phyloP scores from a whole-genome alignment of 208 protist species.

The Wallacemonas collosoma region DNA sequence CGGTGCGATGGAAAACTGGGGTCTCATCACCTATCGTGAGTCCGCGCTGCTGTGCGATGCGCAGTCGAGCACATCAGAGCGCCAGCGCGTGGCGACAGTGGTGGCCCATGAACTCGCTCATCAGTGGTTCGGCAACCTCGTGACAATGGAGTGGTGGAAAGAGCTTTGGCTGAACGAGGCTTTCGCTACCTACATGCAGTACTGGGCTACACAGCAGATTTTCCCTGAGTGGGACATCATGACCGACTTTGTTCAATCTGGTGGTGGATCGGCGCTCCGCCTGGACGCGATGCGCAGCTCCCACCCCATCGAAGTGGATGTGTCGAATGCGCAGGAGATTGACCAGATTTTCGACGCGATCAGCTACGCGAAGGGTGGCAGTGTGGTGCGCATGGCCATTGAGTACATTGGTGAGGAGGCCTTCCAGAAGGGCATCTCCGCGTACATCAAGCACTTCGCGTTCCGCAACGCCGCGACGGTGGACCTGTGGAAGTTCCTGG shows the following conservation, averaged over 20 bases:
- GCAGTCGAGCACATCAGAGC: slow-evolving; percentile 43
- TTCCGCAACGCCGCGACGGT: slow-evolving; percentile 75
- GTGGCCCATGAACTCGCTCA: slow-evolving; percentile 95
- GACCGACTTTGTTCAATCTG: slow-evolving; percentile 71
- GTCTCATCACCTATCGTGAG: slow-evolving; percentile 95
- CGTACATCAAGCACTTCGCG: slow-evolving; percentile 79
- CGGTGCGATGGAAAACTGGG: slow-evolving; percentile 99
- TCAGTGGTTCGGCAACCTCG: slow-evolving; percentile 98
- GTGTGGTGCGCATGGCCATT: slow-evolving; percentile 86
- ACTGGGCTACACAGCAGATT: slow-evolving; percentile 68
- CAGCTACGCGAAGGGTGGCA: slow-evolving; percentile 87
- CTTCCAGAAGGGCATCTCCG: slow-evolving; percentile 73
- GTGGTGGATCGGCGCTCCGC: slow-evolving; percentile 64
- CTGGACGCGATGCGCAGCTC: slow-evolving; percentile 83
- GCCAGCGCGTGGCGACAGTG: slow-evolving; percentile 70
- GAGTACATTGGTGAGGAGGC: slow-evolving; percentile 79
- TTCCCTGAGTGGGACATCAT: slow-evolving; percentile 83
- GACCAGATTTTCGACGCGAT: slow-evolving; percentile 95
- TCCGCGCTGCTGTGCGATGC: slow-evolving; percentile 68
- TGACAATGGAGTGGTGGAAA: slow-evolving; percentile 97
- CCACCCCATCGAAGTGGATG: slow-evolving; percentile 91
- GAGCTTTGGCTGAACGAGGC: slow-evolving; percentile 98
- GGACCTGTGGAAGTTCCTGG: slow-evolving; percentile 88
- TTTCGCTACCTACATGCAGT: slow-evolving; percentile 93
- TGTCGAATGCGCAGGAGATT: slow-evolving; percentile 85